Evolutionary conservation across 768 basidiomycete genomes (phyloP).

Genomic region (Boletus fagicola): DNA sequence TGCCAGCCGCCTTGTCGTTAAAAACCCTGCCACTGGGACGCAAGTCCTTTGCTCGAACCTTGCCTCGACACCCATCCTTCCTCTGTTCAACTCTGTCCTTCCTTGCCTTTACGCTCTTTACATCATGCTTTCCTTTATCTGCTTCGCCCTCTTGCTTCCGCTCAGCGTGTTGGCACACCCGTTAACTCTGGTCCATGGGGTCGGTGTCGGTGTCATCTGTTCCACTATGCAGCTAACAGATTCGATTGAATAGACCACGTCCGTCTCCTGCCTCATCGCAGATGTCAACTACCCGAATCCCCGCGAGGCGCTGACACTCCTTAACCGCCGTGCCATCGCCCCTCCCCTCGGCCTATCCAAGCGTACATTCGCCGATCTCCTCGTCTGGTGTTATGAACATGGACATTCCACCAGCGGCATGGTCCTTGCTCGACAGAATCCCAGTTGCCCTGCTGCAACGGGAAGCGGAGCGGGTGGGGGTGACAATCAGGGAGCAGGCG

Average conservation of each 20-base stretch:
- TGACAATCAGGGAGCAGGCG: not conserved
- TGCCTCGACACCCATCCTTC: not conserved
- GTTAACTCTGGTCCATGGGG: conserved; percentile 9
- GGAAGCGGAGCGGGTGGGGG: not conserved
- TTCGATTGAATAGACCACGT: conserved; percentile 2
- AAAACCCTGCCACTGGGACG: not conserved
- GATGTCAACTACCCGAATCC: conserved; percentile 26
- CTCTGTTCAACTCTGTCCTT: not conserved
- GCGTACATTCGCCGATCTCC: conserved; percentile 26
- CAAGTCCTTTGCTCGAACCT: not conserved
- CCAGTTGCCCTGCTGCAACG: conserved; percentile 13
- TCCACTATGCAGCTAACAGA: not conserved
- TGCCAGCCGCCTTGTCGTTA: conserved; percentile 15
- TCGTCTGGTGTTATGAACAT: conserved; percentile 28
- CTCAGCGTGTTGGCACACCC: conserved; percentile 21
- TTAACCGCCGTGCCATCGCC: conserved; percentile 17
- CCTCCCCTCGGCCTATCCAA: conserved; percentile 26
- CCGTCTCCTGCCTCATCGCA: conserved; percentile 29
- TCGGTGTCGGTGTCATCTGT: not conserved
- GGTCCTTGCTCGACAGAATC: conserved; percentile 26
- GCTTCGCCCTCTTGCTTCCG: conserved; percentile 20
- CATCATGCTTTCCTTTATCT: conserved; percentile 24
- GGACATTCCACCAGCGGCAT: conserved; percentile 6
- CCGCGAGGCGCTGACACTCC: conserved; percentile 22
- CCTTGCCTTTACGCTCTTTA: conserved; percentile 10